Percentiles rank a stretch among this genome's conserved stretches.
These are phyloP conservation scores for Rhododendron williamsianum DNA, from an alignment of 148 eudicot species.

Conservation along the genomic window DNA sequence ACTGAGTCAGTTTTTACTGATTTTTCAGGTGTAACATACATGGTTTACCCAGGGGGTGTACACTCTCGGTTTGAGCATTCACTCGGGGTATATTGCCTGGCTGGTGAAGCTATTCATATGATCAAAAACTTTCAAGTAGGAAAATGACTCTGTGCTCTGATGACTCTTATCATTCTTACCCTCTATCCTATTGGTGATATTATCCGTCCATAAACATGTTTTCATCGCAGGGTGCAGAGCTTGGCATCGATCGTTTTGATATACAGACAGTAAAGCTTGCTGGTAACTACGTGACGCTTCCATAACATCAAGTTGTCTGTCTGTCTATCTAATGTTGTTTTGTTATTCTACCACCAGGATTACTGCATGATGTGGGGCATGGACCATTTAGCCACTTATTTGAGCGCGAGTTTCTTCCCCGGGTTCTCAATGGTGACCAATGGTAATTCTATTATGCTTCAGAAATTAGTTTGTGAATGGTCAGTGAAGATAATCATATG, in stretches of 20 bases:
- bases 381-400: too few relatives aligned
- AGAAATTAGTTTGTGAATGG: background rate
- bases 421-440: too few relatives aligned
- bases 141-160: slow-evolving; percentile 7
- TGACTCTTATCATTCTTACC: slow-evolving; percentile 5
- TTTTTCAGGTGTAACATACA: slow-evolving; percentile 39
- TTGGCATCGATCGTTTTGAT: too few relatives aligned
- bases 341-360: too few relatives aligned
- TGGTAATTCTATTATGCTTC: background rate
- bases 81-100: slow-evolving; percentile 60
- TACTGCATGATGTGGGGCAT: too few relatives aligned
- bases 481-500: background rate
- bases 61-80: slow-evolving; percentile 75
- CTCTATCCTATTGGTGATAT: background rate
- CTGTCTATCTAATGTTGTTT: too few relatives aligned
- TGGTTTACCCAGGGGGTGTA: slow-evolving; percentile 70
- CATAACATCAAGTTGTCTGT: too few relatives aligned
- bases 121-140: slow-evolving; percentile 42
- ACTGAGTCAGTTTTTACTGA: background rate
- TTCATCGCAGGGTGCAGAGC: too few relatives aligned
- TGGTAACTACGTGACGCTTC: too few relatives aligned
- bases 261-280: too few relatives aligned
- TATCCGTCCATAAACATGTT: too few relatives aligned
- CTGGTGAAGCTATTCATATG: slow-evolving; percentile 43
- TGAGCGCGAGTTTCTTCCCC: too few relatives aligned